Base-by-base conservation (phyloP, 495 filamentous ascomycete species). In the Talaromyces adpressus region DNA sequence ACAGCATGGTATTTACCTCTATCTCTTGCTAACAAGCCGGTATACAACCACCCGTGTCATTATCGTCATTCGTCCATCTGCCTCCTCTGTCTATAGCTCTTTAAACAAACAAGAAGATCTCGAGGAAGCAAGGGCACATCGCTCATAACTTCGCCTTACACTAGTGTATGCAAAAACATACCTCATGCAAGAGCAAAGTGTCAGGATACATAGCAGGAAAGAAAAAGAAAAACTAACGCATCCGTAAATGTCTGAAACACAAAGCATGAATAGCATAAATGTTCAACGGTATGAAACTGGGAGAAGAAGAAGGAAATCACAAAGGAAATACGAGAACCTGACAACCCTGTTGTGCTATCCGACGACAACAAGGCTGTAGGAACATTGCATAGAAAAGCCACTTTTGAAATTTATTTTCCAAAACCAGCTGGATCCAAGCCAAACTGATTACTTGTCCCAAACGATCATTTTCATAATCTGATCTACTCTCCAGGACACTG, bases 131-230 rank as follows among this genome's bases (percentile, higher is more conserved):
- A 20, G 23, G 52, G 56, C 56, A 75, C 67, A 71, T 74, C 70
- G 74, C 73, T 76, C 69, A 76, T 77, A 30, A 36, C 60, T 34
- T 53, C 25, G 60, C 34, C 60, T 41, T 4, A 20, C 39, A 51
- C 9, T 77, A 70, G 74, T 74, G 76, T 70, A 77, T 73, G 70
- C 64, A 64, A 34, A 66, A 70, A 27, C 69, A 77, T 74, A 68
- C 76, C 45, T 76, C 75, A 75, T 78, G 75, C 75, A 77, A 77
- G 61, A 68, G 71, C 69, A 74, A 70, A 71, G 72, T 74, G 72
- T 70, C 72, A 45, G 71, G 70, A 71, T 76, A 79, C 72, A 77
- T 67, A 69, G 68, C 63, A 63, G 66, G 63, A 70, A 68, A 73
- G 67, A 53, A 57, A 56, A 57, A 65, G 64, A 68, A 70, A 65